These are phyloP conservation scores for Wickerhamiella occidentalis DNA, from an alignment of 805 yeast genomes.

Conservation along the genomic window DNA sequence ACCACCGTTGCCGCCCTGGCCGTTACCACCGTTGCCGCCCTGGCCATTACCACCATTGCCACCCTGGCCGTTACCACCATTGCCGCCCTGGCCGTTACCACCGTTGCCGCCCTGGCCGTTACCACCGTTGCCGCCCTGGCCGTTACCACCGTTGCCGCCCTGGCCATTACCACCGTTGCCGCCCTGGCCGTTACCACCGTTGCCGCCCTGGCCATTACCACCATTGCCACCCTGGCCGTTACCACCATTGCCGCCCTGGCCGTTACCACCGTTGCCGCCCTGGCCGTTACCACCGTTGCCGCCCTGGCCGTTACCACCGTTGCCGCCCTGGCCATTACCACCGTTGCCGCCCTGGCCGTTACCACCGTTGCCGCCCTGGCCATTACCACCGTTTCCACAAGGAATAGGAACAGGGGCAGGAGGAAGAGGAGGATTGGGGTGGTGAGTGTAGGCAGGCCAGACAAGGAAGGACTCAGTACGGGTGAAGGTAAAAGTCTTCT, in stretches of 20 bases:
- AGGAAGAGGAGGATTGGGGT: neutral
- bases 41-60: neutral
- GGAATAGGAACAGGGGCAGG: neutral
- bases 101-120: neutral
- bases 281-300: neutral
- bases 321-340: slow-evolving; percentile 1
- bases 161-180: neutral
- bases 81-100: neutral
- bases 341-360: slow-evolving; percentile 3
- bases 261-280: neutral
- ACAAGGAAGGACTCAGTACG: slow-evolving; percentile 13
- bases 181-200: slow-evolving; percentile 1
- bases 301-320: neutral
- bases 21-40: neutral
- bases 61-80: neutral
- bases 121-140: slow-evolving; percentile 4
- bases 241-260: slow-evolving; percentile 2
- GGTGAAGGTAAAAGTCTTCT: slow-evolving; percentile 12
- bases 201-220: slow-evolving; percentile 2
- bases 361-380: neutral
- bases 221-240: slow-evolving; percentile 1
- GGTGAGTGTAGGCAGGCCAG: slow-evolving; percentile 11
- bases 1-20: slow-evolving; percentile 3
- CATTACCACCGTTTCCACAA: neutral
- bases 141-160: slow-evolving; percentile 2